These are phyloP conservation scores for Sequoia sempervirens DNA, from an alignment of 75 land plant species.

Conservation along the genomic window DNA sequence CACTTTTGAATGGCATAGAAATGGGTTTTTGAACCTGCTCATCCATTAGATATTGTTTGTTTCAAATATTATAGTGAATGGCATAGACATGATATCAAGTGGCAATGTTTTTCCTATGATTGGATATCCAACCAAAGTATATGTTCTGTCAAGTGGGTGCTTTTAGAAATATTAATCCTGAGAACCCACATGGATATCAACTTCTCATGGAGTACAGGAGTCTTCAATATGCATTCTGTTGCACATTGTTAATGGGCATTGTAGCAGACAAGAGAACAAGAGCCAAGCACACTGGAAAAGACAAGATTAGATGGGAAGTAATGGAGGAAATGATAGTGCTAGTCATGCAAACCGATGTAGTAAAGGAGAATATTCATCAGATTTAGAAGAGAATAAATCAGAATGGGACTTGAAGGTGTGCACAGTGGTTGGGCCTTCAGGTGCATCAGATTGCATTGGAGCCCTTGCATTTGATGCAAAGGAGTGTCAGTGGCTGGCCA, in stretches of 20 bases:
- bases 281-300: background rate
- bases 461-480: slow-evolving; percentile 53
- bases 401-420: slow-evolving; percentile 47
- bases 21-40: background rate
- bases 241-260: background rate
- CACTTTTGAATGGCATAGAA: background rate
- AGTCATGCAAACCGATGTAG: background rate
- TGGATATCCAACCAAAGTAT: background rate
- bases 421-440: slow-evolving; percentile 13
- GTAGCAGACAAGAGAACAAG: background rate
- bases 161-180: background rate
- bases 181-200: background rate
- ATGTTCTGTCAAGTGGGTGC: background rate
- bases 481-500: slow-evolving; percentile 40
- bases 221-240: background rate
- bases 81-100: background rate
- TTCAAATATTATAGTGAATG: background rate
- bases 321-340: background rate
- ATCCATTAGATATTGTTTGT: too few species aligned
- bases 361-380: background rate
- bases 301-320: background rate
- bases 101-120: background rate
- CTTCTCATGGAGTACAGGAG: background rate
- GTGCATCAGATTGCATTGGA: slow-evolving; percentile 54
- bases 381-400: slow-evolving; percentile 16